Conservation (phyloP, 768 basidiomycete species). For the Cystobasidium tubakii region DNA sequence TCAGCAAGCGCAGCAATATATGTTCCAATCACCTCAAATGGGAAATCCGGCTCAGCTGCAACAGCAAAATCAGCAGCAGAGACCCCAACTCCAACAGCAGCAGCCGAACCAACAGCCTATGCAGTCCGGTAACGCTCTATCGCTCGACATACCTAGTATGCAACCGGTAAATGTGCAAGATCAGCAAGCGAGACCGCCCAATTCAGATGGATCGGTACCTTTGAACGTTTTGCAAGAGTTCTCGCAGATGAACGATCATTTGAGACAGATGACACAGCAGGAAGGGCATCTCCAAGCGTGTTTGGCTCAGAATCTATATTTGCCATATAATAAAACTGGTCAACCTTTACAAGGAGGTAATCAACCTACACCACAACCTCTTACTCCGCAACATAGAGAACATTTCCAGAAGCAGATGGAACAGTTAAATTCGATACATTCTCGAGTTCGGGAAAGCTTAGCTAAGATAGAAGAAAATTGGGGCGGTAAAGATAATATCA, state of each 20-base stretch:
- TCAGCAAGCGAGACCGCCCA: background rate
- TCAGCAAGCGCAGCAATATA: background rate
- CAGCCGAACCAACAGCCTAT: background rate
- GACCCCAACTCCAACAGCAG: background rate
- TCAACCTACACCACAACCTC: conserved; percentile 29
- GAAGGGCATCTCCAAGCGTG: conserved; percentile 19
- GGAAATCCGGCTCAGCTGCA: background rate
- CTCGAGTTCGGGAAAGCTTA: background rate
- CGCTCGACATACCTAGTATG: conserved; percentile 13
- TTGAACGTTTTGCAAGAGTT: conserved; percentile 24
- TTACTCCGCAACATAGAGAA: conserved; percentile 14
- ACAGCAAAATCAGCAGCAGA: conserved; percentile 28
- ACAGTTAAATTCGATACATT: background rate
- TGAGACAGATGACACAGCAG: background rate
- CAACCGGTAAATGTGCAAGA: conserved; percentile 1
- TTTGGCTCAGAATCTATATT: conserved; percentile 8
- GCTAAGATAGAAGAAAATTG: conserved; percentile 6
- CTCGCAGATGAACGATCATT: conserved; percentile 16
- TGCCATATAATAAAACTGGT: background rate
- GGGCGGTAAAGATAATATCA: conserved; percentile 35
- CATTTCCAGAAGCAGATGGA: conserved; percentile 13
- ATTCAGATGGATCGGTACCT: background rate
- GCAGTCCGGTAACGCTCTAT: background rate
- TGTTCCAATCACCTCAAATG: background rate
- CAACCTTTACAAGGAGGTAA: background rate